A percentile compares a stretch with the other conserved stretches of the same genome.
Conservation (phyloP, 2,329 filamentous ascomycete species). For the Verticillium klebahnii region DNA sequence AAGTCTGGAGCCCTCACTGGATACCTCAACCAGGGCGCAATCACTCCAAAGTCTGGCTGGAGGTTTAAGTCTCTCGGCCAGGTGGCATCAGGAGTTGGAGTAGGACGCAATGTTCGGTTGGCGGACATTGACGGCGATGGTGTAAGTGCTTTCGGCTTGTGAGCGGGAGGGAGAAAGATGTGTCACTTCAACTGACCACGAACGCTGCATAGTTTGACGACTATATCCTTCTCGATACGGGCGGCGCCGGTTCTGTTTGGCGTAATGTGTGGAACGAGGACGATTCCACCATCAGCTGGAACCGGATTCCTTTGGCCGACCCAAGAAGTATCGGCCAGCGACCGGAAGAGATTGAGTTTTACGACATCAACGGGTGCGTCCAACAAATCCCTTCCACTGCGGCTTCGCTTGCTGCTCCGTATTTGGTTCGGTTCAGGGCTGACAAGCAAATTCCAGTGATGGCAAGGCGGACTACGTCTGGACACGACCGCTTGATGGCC, state of each 20-base stretch:
- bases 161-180: neutral
- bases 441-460: conserved; percentile 2
- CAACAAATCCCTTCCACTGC: neutral
- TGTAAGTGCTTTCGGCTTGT: conserved; percentile 2
- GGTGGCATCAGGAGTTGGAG: conserved; percentile 12
- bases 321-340: conserved; percentile 12
- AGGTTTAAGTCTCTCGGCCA: neutral
- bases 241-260: conserved; percentile 9
- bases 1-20: conserved; percentile 6
- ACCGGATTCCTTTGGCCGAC: conserved; percentile 7
- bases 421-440: no score
- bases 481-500: conserved; percentile 10
- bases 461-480: conserved; percentile 16
- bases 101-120: conserved; percentile 12
- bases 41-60: neutral
- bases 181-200: no score
- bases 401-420: no score
- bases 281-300: neutral
- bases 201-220: conserved; percentile 3
- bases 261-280: conserved; percentile 7
- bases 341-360: conserved; percentile 13
- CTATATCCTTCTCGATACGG: conserved; percentile 11
- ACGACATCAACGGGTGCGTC: conserved; percentile 13
- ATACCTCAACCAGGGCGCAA: conserved; percentile 1
- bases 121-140: conserved; percentile 19